A percentile compares a stretch with the other conserved stretches of the same genome.
Evolutionary conservation across 345 rosid species (phyloP).

Genomic region (Syzygium oleosum): DNA sequence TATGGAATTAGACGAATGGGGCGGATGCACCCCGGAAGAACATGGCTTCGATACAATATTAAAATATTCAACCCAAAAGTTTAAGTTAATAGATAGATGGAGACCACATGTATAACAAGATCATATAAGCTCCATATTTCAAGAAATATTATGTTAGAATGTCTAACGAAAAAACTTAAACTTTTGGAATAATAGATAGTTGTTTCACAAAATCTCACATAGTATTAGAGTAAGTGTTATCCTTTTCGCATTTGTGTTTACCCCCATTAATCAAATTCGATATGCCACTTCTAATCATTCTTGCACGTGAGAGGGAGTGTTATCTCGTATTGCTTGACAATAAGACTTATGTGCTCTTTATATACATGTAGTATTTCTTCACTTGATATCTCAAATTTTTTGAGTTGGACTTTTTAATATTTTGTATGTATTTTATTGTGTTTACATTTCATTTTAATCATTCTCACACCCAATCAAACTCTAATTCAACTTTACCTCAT

Average conservation of each 20-base stretch:
- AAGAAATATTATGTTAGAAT: not conserved
- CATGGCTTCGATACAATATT: not conserved
- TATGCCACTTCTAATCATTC: not conserved
- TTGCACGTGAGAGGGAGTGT: not conserved
- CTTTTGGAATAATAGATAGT: not conserved
- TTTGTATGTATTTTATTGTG: not conserved
- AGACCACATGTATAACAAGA: not conserved
- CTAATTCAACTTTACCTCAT: not conserved
- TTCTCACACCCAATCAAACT: not conserved
- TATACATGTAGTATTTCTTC: not conserved
- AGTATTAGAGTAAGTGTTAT: not conserved
- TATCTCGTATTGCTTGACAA: rapidly evolving
- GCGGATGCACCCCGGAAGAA: not conserved
- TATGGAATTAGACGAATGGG: not conserved
- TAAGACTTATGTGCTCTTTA: not conserved
- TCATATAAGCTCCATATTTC: not conserved
- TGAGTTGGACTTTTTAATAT: not conserved
- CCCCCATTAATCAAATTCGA: not conserved
- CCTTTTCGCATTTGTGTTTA: not conserved
- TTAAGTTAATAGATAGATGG: not conserved
- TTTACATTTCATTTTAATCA: no score
- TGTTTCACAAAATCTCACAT: not conserved
- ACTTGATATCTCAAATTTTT: not conserved
- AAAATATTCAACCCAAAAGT: rapidly evolving
- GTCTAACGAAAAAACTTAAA: not conserved